Conservation (phyloP, 75 land plant species). For the Picea sitchensis region DNA sequence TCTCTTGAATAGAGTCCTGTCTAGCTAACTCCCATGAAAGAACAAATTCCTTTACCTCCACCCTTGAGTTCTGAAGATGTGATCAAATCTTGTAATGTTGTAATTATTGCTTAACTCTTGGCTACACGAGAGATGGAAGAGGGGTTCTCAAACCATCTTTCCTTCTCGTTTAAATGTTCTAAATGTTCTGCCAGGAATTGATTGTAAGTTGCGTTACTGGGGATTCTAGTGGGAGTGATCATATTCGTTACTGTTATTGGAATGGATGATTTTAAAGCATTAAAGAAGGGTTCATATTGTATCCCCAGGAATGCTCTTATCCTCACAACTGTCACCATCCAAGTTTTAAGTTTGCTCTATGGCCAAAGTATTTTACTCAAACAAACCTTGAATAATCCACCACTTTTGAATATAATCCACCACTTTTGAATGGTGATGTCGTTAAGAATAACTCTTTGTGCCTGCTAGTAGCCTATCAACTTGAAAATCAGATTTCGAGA, state of each 20-base stretch:
- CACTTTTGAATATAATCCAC: not conserved
- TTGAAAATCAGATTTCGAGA: too few relatives aligned
- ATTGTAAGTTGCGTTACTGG: not conserved
- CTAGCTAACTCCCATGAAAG: too few relatives aligned
- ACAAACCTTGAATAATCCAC: not conserved
- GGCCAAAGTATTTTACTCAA: not conserved
- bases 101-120: too few relatives aligned
- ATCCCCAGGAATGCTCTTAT: not conserved
- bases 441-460: not conserved
- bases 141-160: too few relatives aligned
- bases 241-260: not conserved
- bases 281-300: not conserved
- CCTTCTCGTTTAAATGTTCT: too few relatives aligned
- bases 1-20: too few relatives aligned
- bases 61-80: too few relatives aligned
- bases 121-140: too few relatives aligned
- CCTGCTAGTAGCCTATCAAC: not conserved
- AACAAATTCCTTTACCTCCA: too few relatives aligned
- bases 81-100: too few relatives aligned
- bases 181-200: too few relatives aligned
- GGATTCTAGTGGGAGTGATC: not conserved
- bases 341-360: not conserved
- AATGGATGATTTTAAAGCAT: not conserved
- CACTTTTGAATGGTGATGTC: not conserved
- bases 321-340: not conserved